Evolutionary conservation across 176 grass and related monocot species (phyloP).

Genomic region (Luzula sylvatica): DNA sequence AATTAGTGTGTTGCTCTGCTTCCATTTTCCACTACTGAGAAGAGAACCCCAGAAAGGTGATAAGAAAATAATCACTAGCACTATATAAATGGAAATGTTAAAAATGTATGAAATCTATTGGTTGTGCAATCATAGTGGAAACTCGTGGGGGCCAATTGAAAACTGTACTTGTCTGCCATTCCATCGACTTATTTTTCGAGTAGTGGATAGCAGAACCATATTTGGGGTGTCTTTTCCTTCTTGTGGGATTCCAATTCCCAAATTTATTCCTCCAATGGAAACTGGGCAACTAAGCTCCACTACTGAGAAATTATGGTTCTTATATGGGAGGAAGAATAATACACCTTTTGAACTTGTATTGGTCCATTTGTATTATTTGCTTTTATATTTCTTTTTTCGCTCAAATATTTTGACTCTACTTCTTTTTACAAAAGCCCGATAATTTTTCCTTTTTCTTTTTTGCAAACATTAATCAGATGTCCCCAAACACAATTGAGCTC

Average conservation of each 20-base stretch:
- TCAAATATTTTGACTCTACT: too few relatives aligned
- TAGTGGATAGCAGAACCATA: conserved; percentile 16
- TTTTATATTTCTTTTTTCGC: too few relatives aligned
- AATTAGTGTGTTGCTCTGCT: conserved; percentile 15
- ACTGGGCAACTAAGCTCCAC: not conserved
- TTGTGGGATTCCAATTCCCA: not conserved
- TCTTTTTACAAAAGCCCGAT: too few relatives aligned
- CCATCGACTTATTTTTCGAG: not conserved
- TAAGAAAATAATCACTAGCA: conserved; percentile 14
- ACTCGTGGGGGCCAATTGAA: not conserved
- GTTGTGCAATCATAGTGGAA: conserved; percentile 7
- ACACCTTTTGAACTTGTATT: not conserved
- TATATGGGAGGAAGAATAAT: not conserved
- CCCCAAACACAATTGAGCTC: too few relatives aligned
- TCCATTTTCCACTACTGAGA: conserved; percentile 23
- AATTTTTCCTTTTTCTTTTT: too few relatives aligned
- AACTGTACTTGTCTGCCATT: conserved; percentile 21
- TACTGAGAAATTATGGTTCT: not conserved
- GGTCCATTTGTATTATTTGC: not conserved
- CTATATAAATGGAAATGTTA: conserved; percentile 18
- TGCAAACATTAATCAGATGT: too few relatives aligned
- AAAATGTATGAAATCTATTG: conserved; percentile 9
- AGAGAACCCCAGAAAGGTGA: conserved; percentile 10
- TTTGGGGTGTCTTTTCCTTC: conserved; percentile 16
- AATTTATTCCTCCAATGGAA: not conserved